phyloP scores from a whole-genome alignment of 1,284 basidiomycete genomes.

The Sanghuangporus baumii region DNA sequence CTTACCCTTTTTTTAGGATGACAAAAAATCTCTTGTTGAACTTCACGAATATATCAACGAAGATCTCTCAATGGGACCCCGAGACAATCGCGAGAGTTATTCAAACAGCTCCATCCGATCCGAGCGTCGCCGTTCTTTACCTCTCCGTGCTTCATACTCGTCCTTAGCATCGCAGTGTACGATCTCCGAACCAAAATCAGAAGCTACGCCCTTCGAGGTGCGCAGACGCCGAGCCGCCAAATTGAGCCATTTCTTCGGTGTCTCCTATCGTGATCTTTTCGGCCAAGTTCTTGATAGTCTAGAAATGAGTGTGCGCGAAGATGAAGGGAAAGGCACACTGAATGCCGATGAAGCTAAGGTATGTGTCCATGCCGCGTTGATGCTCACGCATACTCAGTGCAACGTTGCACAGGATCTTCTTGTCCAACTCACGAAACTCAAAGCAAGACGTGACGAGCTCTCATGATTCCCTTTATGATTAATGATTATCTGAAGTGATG shows the following conservation, averaged over 20 bases:
- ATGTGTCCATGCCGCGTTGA: slow-evolving; percentile 23
- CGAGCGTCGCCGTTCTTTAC: slow-evolving; percentile 66
- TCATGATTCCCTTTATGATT: slow-evolving; percentile 4
- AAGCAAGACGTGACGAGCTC: slow-evolving; percentile 15
- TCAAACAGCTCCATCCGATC: slow-evolving; percentile 24
- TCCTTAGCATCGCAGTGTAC: slow-evolving; percentile 51
- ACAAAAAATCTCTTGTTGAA: slow-evolving; percentile 63
- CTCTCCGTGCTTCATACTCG: slow-evolving; percentile 53
- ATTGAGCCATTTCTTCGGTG: slow-evolving; percentile 77
- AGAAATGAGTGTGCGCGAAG: slow-evolving; percentile 67
- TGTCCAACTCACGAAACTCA: slow-evolving; percentile 15
- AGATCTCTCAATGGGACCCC: slow-evolving; percentile 20
- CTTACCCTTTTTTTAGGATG: slow-evolving; percentile 45
- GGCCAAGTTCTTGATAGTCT: slow-evolving; percentile 72
- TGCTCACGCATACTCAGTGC: slow-evolving; percentile 1
- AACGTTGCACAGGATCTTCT: slow-evolving; percentile 1
- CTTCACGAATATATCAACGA: slow-evolving; percentile 57
- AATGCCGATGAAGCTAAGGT: slow-evolving; percentile 66
- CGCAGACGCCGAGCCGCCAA: slow-evolving; percentile 71
- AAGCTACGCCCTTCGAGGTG: slow-evolving; percentile 54
- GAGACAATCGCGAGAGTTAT: slow-evolving; percentile 17
- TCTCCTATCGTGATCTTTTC: slow-evolving; percentile 71
- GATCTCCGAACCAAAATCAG: slow-evolving; percentile 35
- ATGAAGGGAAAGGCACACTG: slow-evolving; percentile 54
- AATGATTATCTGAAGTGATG: neutral